Percentiles rank a stretch among this genome's conserved stretches.
These are phyloP conservation scores for Yamagishiella unicocca DNA, from an alignment of 139 green algal genomes.

Conservation along the genomic window DNA sequence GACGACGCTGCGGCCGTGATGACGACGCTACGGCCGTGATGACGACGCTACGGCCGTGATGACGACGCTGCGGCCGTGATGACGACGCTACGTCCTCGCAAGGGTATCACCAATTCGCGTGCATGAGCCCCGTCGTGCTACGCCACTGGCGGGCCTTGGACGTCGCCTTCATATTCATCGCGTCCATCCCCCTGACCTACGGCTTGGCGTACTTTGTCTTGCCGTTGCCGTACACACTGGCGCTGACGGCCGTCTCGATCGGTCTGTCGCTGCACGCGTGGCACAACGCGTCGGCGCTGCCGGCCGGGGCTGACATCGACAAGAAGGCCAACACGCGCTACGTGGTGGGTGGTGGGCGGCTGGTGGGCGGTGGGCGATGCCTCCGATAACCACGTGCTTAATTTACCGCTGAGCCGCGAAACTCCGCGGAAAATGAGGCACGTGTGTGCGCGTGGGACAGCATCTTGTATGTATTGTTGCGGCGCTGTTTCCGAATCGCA, in stretches of 20 bases:
- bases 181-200: conserved; percentile 13
- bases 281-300: conserved; percentile 26
- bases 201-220: conserved; percentile 35
- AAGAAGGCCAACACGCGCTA: conserved; percentile 42
- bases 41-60: no score
- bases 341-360: conserved; percentile 6
- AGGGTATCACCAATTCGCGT: conserved; percentile 41
- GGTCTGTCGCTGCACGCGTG: conserved; percentile 35
- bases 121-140: neutral
- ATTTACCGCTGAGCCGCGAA: no score
- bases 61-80: no score
- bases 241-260: conserved; percentile 3
- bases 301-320: conserved; percentile 23
- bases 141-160: conserved; percentile 32
- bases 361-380: no score
- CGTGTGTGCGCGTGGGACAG: no score
- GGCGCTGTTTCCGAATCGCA: no score
- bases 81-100: no score
- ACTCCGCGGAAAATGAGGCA: neutral
- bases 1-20: no score
- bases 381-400: no score
- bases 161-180: conserved; percentile 40
- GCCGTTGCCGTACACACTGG: neutral
- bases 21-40: no score
- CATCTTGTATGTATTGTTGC: no score